phyloP scores from a whole-genome alignment of 1,284 basidiomycete species.

The Coriolopsis trogii region DNA sequence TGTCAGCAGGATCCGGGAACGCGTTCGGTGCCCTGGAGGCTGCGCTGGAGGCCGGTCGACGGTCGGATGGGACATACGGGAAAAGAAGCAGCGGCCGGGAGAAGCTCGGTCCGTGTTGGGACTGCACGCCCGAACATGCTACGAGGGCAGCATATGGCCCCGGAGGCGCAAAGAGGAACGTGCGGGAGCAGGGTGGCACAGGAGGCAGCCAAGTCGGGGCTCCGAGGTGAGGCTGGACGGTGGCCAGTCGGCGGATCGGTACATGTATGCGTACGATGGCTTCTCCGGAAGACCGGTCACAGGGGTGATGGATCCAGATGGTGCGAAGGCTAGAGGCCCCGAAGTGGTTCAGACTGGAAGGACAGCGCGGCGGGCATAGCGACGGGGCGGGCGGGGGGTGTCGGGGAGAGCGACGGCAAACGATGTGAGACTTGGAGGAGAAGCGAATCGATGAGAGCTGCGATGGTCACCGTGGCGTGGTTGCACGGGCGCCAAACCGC shows the following conservation, averaged over 20 bases:
- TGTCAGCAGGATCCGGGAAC: slow-evolving; percentile 3
- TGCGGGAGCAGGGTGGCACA: slow-evolving; percentile 5
- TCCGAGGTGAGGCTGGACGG: slow-evolving; percentile 11
- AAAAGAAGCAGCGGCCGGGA: slow-evolving; percentile 6
- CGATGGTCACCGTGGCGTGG: slow-evolving; percentile 11
- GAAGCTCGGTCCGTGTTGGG: slow-evolving; percentile 17
- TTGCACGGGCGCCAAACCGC: slow-evolving; percentile 11
- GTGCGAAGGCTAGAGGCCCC: background rate
- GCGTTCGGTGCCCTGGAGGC: slow-evolving; percentile 4
- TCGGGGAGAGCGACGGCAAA: too few species aligned
- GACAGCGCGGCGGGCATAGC: too few species aligned
- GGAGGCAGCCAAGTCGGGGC: slow-evolving; percentile 7
- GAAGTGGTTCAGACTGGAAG: background rate
- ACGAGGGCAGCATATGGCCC: too few species aligned
- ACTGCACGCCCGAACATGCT: too few species aligned
- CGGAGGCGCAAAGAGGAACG: background rate
- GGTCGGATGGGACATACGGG: slow-evolving; percentile 9
- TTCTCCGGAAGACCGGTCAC: too few species aligned
- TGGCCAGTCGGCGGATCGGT: slow-evolving; percentile 9
- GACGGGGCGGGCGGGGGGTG: background rate
- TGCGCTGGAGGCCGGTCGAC: slow-evolving; percentile 7
- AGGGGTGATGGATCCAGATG: too few species aligned
- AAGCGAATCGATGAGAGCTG: slow-evolving; percentile 25
- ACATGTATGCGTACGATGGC: background rate
- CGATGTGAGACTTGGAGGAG: background rate